These are phyloP conservation scores for Asterella californica DNA, from an alignment of 225 moss, liverwort and hornwort species.

Conservation along the genomic window DNA sequence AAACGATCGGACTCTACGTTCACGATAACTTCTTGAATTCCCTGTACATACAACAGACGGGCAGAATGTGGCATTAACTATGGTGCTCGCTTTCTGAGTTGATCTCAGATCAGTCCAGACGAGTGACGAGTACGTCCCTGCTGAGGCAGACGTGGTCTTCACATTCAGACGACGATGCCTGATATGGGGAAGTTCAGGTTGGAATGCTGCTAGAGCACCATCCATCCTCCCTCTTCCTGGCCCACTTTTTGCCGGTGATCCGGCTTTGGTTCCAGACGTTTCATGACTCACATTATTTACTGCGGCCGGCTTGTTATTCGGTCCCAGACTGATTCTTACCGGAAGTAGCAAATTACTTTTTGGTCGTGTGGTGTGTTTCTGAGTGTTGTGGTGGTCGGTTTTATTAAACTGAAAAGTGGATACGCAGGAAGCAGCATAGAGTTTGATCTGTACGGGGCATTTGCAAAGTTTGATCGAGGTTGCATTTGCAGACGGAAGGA, in stretches of 20 bases:
- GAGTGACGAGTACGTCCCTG: neutral
- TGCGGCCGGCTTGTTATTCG: neutral
- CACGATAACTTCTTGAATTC: neutral
- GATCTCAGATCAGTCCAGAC: neutral
- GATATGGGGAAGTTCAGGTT: neutral
- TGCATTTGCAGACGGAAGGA: neutral
- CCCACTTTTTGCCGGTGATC: conserved; percentile 18
- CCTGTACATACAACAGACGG: conserved; percentile 10
- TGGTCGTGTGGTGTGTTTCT: neutral
- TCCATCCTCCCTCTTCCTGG: neutral
- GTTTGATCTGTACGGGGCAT: neutral
- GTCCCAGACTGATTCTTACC: neutral
- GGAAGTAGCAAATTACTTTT: conserved; percentile 6
- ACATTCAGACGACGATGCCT: neutral
- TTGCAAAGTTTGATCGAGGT: neutral
- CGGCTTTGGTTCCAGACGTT: neutral
- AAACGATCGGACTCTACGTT: conserved; percentile 3
- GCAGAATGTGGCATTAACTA: neutral
- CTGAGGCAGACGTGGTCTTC: neutral
- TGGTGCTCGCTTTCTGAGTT: conserved; percentile 1
- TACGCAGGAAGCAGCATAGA: neutral
- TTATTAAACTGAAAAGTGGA: neutral
- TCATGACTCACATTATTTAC: neutral
- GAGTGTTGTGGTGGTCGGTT: neutral
- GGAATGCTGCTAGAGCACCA: neutral